Base-by-base conservation (phyloP, 345 rosid genomes). In the Ceriops tagal region DNA sequence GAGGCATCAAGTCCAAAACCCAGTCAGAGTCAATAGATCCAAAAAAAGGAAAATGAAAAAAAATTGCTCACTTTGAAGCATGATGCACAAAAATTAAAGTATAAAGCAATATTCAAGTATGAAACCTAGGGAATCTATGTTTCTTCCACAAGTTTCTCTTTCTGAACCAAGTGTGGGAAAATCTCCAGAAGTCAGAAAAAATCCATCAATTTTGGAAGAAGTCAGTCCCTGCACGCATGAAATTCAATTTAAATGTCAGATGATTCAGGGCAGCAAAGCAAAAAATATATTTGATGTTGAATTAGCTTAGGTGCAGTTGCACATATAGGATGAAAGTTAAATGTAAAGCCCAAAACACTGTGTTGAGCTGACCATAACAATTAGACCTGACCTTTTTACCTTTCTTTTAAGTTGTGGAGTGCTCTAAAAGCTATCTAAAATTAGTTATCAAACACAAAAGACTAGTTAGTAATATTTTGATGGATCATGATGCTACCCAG, bases 131-230 rank as follows among this genome's bases (percentile, higher is more conserved):
- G 86, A 82, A 57, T 75, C 88, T 8, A 72, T 5, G 75, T 80
- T 80, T 73, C 81, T 89, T 58, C 73, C 88, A 72, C 85, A 80
- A 75, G 71, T 71, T 61, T 83, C 92, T 69, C 81, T 95, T 60
- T 92, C 95, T 19, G 92, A 81, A 64, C 97, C 97, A 77, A 96
- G 98, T 18, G 88, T 82, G 28, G 99, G 99, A 75, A 96, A 96
- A 82, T 96, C 98, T 73, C 97, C 95, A 63, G 98, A 81, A 58
- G 87, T 78, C 78, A 90, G 82, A 72, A 92, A 86, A 84, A 96
- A 96, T 59, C 84, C 90, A 59, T 86, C 96, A 67, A 75, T 82
- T 84, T 89, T 89, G 58, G 82, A 74, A 39, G 88, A 86, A 75
- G 81, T 31, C 31, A 71, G 69, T 74, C 96, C 95, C 99, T 96